These are phyloP conservation scores for Penicillium riverlandense DNA, from an alignment of 495 filamentous ascomycete species.

Conservation along the genomic window DNA sequence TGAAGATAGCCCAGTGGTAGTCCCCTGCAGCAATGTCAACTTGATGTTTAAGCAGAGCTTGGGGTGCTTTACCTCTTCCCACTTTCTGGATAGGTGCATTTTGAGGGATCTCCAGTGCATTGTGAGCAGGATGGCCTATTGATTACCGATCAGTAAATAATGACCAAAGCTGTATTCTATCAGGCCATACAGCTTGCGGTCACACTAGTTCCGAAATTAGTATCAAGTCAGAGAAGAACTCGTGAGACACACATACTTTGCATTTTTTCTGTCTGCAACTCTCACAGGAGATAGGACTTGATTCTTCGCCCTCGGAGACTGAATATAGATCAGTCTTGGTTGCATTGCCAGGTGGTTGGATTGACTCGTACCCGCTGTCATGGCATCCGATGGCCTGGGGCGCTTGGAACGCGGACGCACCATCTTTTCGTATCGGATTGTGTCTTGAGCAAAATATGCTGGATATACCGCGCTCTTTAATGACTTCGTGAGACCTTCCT, in stretches of 20 bases:
- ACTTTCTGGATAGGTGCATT: conserved; percentile 22
- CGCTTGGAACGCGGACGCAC: conserved; percentile 8
- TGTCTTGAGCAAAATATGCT: too few relatives aligned
- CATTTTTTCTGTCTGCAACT: conserved; percentile 22
- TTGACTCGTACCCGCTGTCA: conserved; percentile 4
- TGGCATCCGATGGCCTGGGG: conserved; percentile 2
- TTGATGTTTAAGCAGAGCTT: neutral
- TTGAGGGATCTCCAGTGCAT: conserved; percentile 18
- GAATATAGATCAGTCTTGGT: neutral
- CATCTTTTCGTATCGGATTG: too few relatives aligned
- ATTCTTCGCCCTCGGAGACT: conserved; percentile 2
- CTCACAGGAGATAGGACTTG: conserved; percentile 21
- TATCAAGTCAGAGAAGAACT: neutral
- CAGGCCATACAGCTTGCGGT: conserved; percentile 15
- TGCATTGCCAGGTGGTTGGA: neutral
- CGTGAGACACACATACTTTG: conserved; percentile 11
- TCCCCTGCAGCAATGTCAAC: conserved; percentile 8
- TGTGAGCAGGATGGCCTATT: conserved; percentile 20
- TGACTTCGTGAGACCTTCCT: too few relatives aligned
- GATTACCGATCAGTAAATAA: neutral
- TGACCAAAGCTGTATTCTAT: neutral
- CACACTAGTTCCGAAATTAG: conserved; percentile 14
- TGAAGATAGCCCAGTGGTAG: conserved; percentile 22
- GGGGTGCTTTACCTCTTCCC: conserved; percentile 16
- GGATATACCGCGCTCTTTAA: too few relatives aligned